Percentiles rank a stretch among this genome's conserved stretches.
Evolutionary conservation across 2,329 filamentous ascomycete species (phyloP).

Genomic region (Mycogone perniciosa): DNA sequence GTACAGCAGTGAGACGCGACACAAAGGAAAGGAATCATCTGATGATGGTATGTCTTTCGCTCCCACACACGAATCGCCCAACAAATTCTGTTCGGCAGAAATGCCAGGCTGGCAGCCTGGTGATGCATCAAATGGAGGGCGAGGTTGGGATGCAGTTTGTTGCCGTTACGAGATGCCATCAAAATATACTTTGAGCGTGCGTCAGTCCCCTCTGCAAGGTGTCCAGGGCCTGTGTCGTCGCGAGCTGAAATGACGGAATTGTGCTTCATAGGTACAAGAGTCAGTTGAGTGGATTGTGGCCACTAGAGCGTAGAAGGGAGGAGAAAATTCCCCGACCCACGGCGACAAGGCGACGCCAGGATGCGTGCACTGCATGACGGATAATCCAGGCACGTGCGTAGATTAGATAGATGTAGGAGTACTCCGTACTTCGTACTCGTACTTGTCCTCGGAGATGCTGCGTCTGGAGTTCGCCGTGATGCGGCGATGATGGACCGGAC

Average conservation of each 20-base stretch:
- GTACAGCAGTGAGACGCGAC: not conserved
- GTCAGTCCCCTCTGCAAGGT: not conserved
- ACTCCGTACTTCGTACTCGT: not conserved
- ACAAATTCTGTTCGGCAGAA: too few relatives aligned
- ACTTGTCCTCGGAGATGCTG: not conserved
- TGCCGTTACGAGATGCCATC: too few relatives aligned
- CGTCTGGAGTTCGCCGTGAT: not conserved
- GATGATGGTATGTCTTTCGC: too few relatives aligned
- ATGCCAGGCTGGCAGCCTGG: too few relatives aligned
- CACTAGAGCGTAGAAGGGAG: not conserved
- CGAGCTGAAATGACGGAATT: conserved; percentile 11
- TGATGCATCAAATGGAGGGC: too few relatives aligned
- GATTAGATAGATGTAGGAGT: not conserved
- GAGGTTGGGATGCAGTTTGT: too few relatives aligned
- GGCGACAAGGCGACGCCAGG: too few relatives aligned
- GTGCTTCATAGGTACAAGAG: not conserved
- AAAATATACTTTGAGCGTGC: not conserved
- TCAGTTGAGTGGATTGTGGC: too few relatives aligned
- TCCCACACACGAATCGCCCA: too few relatives aligned
- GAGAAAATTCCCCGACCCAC: not conserved
- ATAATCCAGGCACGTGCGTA: not conserved
- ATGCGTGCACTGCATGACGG: not conserved
- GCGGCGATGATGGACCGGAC: too few relatives aligned
- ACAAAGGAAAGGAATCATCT: too few relatives aligned
- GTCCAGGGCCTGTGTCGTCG: conserved; percentile 3